These are phyloP conservation scores for Rhodotorula taiwanensis DNA, from an alignment of 768 basidiomycete genomes.

Conservation along the genomic window DNA sequence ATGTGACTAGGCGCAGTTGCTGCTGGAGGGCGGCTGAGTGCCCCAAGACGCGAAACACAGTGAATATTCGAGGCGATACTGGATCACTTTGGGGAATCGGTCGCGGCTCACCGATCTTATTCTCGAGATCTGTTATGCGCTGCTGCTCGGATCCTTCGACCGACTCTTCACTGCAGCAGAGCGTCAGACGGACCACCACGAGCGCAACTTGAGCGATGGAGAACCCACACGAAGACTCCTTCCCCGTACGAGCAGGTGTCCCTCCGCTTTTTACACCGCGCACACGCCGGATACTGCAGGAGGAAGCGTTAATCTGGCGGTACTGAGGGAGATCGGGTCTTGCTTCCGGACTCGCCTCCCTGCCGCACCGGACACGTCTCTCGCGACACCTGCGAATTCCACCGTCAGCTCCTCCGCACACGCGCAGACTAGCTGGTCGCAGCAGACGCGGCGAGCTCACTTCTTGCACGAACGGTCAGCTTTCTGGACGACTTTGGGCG, in stretches of 20 bases:
- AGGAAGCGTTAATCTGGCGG: no score
- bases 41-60: neutral
- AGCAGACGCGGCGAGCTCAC: neutral
- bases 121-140: conserved; percentile 20
- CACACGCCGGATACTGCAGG: conserved; percentile 18
- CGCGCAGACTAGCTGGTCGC: accelerated
- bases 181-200: neutral
- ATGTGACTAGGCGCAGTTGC: neutral
- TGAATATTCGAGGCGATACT: no score
- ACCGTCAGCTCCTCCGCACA: neutral
- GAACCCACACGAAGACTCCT: conserved; percentile 23
- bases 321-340: no score
- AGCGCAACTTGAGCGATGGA: neutral
- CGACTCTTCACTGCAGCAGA: conserved; percentile 9
- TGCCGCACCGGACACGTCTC: conserved; percentile 18
- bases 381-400: conserved; percentile 22
- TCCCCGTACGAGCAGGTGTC: conserved; percentile 23
- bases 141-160: conserved; percentile 26
- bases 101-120: conserved; percentile 12
- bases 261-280: conserved; percentile 23
- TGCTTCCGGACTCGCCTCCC: conserved; percentile 11
- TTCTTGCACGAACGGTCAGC: conserved; percentile 27
- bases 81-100: no score
- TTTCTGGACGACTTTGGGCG: conserved; percentile 6
- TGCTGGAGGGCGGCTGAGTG: conserved; percentile 14